Conservation (phyloP, 148 eudicot species). For the Camellia japonica region DNA sequence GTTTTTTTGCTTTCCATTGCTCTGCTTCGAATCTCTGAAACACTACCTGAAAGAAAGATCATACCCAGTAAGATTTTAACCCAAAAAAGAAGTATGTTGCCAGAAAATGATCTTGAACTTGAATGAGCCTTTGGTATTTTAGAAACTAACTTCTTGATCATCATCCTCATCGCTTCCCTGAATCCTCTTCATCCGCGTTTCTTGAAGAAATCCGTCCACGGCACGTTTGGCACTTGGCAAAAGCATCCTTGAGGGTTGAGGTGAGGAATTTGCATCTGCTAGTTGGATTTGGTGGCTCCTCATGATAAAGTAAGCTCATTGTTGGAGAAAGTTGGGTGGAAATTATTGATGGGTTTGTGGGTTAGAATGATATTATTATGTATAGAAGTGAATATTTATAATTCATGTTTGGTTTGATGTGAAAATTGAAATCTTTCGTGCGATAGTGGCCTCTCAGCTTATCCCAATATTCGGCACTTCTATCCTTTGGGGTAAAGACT, state of each 20-base stretch:
- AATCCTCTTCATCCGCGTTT: constrained; percentile 35
- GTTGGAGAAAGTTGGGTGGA: constrained; percentile 2
- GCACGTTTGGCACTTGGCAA: constrained; percentile 51
- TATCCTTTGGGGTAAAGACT: constrained; percentile 29
- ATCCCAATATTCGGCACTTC: neutral
- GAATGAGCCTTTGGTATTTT: neutral
- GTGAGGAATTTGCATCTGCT: constrained; percentile 52
- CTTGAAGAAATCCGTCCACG: constrained; percentile 29
- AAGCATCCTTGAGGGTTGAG: constrained; percentile 46
- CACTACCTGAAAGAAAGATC: constrained; percentile 43
- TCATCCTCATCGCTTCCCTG: constrained; percentile 33
- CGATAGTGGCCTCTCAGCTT: constrained; percentile 36
- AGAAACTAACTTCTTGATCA: constrained; percentile 55
- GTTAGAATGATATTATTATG: neutral
- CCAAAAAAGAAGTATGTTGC: neutral
- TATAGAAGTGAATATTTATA: constrained; percentile 10
- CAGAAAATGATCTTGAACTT: neutral
- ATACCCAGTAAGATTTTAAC: neutral
- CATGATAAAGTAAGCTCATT: constrained; percentile 36
- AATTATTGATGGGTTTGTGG: neutral
- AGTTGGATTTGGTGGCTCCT: constrained; percentile 37
- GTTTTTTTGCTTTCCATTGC: constrained; percentile 68
- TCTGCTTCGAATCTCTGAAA: constrained; percentile 53
- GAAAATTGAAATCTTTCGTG: neutral
- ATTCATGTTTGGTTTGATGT: constrained; percentile 13